A percentile compares a stretch with the other conserved stretches of the same genome.
Conservation (phyloP, 2,329 filamentous ascomycete genomes). For the Trichoderma guizhouense region DNA sequence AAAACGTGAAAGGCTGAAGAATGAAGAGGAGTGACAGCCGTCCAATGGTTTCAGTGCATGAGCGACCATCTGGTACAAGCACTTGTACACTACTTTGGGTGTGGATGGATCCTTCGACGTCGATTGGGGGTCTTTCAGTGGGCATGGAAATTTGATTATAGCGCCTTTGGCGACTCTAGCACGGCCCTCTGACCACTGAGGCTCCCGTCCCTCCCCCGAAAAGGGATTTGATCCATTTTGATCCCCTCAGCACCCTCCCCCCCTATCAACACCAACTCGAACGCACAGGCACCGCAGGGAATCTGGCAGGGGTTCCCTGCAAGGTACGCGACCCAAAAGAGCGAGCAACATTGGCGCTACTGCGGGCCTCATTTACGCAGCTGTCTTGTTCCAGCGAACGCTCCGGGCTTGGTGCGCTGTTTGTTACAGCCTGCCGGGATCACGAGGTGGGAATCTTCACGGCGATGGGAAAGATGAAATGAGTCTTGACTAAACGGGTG, state of each 20-base stretch:
- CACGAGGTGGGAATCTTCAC: conserved; percentile 11
- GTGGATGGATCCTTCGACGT: not conserved
- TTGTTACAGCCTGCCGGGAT: conserved; percentile 13
- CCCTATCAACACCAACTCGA: not conserved
- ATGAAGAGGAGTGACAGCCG: conserved; percentile 1
- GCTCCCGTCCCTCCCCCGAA: conserved; percentile 8
- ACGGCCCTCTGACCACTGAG: not conserved
- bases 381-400: conserved; percentile 10
- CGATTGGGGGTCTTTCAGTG: not conserved
- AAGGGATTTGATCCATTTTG: not conserved
- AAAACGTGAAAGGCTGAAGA: not conserved
- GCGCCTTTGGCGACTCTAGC: conserved; percentile 13
- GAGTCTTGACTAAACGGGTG: conserved; percentile 3
- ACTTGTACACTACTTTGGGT: not conserved
- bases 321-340: conserved; percentile 15
- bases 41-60: conserved; percentile 4
- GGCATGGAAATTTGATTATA: conserved; percentile 3
- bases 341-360: conserved; percentile 11
- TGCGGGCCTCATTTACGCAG: conserved; percentile 18
- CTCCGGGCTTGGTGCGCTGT: conserved; percentile 13
- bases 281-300: not conserved
- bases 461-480: conserved; percentile 1
- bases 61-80: not conserved
- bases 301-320: not conserved
- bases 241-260: not conserved